Evolutionary conservation across 2,329 filamentous ascomycete species (phyloP).

Genomic region (Trichoderma sp.): DNA sequence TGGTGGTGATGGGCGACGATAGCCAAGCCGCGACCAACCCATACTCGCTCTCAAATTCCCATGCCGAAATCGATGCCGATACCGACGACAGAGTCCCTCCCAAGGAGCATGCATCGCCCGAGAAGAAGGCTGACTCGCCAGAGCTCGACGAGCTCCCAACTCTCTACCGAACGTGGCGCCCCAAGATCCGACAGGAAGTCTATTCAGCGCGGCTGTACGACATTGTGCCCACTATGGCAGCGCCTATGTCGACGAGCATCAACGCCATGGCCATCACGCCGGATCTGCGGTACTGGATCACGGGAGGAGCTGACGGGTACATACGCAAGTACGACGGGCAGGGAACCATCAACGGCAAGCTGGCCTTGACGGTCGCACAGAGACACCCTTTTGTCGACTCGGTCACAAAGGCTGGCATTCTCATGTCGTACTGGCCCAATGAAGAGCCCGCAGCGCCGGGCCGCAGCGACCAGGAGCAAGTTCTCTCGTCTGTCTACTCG

Average conservation of each 20-base stretch:
- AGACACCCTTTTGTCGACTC: conserved; percentile 96
- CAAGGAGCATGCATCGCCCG: conserved; percentile 26
- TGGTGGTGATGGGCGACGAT: conserved; percentile 31
- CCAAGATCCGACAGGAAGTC: conserved; percentile 74
- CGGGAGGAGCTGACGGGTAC: conserved; percentile 90
- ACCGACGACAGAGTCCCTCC: conserved; percentile 28
- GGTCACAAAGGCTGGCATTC: conserved; percentile 89
- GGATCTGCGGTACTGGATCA: conserved; percentile 94
- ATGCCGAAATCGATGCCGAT: conserved; percentile 30
- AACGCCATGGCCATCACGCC: conserved; percentile 91
- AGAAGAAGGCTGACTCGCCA: conserved; percentile 39
- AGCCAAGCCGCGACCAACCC: conserved; percentile 33
- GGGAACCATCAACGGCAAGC: conserved; percentile 92
- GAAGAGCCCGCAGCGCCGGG: conserved; percentile 66
- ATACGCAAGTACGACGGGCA: conserved; percentile 96
- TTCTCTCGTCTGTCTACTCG: conserved; percentile 90
- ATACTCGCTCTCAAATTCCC: neutral
- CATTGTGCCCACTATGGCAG: conserved; percentile 95
- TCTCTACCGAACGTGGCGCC: conserved; percentile 47
- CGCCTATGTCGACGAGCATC: conserved; percentile 92
- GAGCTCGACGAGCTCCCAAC: conserved; percentile 28
- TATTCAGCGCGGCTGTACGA: conserved; percentile 83
- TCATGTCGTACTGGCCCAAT: conserved; percentile 99
- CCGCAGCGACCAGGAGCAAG: conserved; percentile 59
- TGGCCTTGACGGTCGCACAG: conserved; percentile 91